Conservation (phyloP, 1,284 basidiomycete species). For the Tausonia pullulans region DNA sequence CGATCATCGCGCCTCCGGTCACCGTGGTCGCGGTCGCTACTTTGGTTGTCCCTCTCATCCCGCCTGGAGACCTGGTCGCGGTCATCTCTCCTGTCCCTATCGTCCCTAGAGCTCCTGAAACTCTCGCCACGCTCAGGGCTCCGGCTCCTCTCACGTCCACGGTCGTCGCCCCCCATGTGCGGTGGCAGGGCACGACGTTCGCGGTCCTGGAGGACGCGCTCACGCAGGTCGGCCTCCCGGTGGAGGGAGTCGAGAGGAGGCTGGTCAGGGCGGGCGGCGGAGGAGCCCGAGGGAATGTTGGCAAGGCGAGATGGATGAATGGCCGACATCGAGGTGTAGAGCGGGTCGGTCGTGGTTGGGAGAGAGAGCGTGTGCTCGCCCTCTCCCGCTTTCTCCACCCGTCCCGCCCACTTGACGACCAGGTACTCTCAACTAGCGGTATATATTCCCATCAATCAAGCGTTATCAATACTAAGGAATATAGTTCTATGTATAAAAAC, state of each 20-base stretch:
- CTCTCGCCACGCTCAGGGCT: too few relatives aligned
- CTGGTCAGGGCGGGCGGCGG: not conserved
- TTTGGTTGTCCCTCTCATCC: conserved; percentile 27
- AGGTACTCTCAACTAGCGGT: not conserved
- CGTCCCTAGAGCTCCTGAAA: conserved; percentile 16
- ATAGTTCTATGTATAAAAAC: too few relatives aligned
- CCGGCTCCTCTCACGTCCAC: not conserved
- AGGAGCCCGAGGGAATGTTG: conserved; percentile 3
- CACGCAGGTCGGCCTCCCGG: conserved; percentile 14
- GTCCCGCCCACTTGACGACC: not conserved
- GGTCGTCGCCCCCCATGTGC: not conserved
- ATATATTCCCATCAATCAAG: not conserved
- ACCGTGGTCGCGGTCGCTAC: conserved; percentile 39
- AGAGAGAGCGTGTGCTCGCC: not conserved
- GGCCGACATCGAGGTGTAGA: not conserved
- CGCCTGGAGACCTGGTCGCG: not conserved
- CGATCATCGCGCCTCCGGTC: conserved; percentile 24
- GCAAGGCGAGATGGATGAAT: conserved; percentile 12
- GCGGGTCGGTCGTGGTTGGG: not conserved
- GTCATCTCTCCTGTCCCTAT: conserved; percentile 37
- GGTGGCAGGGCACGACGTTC: not conserved
- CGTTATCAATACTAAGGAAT: too few relatives aligned
- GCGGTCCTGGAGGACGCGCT: conserved; percentile 1
- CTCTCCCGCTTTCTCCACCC: not conserved
- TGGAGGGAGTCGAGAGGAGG: not conserved